Evolutionary conservation across 495 filamentous ascomycete species (phyloP), one percentile per base, ranked within the genome.

Genomic region (Talaromyces trachyspermus): DNA sequence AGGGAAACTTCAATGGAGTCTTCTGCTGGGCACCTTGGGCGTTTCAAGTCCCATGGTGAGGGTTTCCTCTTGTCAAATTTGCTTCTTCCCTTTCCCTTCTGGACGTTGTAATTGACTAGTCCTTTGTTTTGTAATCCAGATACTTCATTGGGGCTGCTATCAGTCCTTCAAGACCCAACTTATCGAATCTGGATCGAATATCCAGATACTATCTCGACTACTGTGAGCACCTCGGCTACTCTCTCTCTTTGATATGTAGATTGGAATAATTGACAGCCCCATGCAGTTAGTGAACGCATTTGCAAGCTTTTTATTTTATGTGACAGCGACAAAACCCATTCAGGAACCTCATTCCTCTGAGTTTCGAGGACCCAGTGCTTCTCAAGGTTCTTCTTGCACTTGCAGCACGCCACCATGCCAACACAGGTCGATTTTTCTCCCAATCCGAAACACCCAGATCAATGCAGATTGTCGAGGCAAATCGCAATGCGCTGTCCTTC

Each of bases 271-370:
- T n/a, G n/a, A n/a, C n/a, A n/a, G n/a, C n/a, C n/a, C n/a, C n/a
- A n/a, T n/a, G 24, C 42, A 81, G 77, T 77, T 58, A 61, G 69
- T 29, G 64, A 64, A 25, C 65, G 66, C 7, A 72, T 80, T 48
- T 78, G 74, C 58, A 61, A 63, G 44, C 63, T 78, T 25, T 67
- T 76, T 36, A 69, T 78, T 19, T 65, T 77, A 4, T 66, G 76
- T 36, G 77, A 80, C 40, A 65, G 65, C 18, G 50, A 61, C 43
- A 68, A 64, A 80, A 80, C 38, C 77, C 76, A 0, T 76, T 79
- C 44, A 63, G 77, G 22, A 63, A 58, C 20, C 52, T 79, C 14
- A 59, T 78, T 4, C 60, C 72, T 0, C 64, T 77, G n/a, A 65
- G 70, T 1, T 42, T 65, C 19, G 47, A 58, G 12, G 66, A 74